Evolutionary conservation across 164 flowering plant species (phyloP).

Genomic region (Sedum album): DNA sequence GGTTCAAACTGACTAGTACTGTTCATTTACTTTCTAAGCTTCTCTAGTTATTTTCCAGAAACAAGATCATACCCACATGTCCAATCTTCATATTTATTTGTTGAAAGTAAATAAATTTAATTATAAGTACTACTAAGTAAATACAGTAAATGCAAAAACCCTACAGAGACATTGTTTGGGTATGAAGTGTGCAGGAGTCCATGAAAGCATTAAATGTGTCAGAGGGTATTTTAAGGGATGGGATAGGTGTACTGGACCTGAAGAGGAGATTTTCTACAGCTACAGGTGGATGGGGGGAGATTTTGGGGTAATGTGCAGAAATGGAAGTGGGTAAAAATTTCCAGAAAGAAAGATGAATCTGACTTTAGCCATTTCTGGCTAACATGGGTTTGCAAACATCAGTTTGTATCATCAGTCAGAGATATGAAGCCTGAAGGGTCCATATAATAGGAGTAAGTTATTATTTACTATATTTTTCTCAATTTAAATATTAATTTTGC

Average conservation of each 20-base stretch:
- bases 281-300: not conserved
- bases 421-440: too few species aligned
- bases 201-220: not conserved
- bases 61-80: not conserved
- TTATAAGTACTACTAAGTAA: too few species aligned
- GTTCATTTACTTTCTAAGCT: too few species aligned
- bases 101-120: not conserved
- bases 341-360: not conserved
- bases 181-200: not conserved
- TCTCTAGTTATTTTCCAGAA: too few species aligned
- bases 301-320: slow-evolving; percentile 2
- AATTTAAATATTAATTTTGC: too few species aligned
- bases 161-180: not conserved
- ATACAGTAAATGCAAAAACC: not conserved
- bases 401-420: not conserved
- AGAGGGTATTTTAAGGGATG: not conserved
- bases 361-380: not conserved
- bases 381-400: not conserved
- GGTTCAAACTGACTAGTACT: too few species aligned
- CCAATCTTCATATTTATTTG: not conserved
- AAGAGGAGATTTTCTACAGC: not conserved
- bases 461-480: too few species aligned
- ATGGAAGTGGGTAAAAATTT: not conserved
- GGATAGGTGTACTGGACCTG: not conserved
- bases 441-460: too few species aligned